Evolutionary conservation across 805 yeast genomes (phyloP).

Genomic region (Candida stauntonica): DNA sequence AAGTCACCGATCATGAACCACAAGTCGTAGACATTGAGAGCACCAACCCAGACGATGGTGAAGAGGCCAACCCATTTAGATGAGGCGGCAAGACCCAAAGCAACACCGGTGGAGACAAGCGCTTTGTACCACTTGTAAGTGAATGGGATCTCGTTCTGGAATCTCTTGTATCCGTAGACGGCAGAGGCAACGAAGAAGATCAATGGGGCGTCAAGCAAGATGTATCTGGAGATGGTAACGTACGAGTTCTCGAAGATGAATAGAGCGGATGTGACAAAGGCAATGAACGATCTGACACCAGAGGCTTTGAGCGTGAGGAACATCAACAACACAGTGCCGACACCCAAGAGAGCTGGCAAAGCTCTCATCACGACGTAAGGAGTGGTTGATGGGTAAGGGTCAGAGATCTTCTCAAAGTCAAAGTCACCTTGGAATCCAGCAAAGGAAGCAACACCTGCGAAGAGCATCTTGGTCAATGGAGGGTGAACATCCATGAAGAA

Average conservation of each 20-base stretch:
- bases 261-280: conserved; percentile 50
- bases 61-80: conserved; percentile 86
- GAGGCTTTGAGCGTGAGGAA: conserved; percentile 68
- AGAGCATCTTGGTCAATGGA: conserved; percentile 72
- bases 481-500: conserved; percentile 78
- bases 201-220: conserved; percentile 72
- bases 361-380: conserved; percentile 71
- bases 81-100: conserved; percentile 68
- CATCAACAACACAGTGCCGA: conserved; percentile 58
- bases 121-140: conserved; percentile 52
- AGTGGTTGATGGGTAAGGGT: conserved; percentile 46
- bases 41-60: conserved; percentile 76
- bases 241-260: conserved; percentile 63
- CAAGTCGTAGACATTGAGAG: conserved; percentile 52
- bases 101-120: conserved; percentile 59
- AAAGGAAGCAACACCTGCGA: conserved; percentile 61
- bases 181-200: conserved; percentile 73
- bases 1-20: conserved; percentile 77
- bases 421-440: conserved; percentile 75
- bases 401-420: conserved; percentile 62
- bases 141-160: conserved; percentile 63
- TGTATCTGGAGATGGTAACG: conserved; percentile 70
- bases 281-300: conserved; percentile 65
- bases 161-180: conserved; percentile 58
- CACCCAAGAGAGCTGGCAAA: conserved; percentile 64